Conservation (phyloP, 148 eudicot genomes). For the Rhododendron williamsianum region DNA sequence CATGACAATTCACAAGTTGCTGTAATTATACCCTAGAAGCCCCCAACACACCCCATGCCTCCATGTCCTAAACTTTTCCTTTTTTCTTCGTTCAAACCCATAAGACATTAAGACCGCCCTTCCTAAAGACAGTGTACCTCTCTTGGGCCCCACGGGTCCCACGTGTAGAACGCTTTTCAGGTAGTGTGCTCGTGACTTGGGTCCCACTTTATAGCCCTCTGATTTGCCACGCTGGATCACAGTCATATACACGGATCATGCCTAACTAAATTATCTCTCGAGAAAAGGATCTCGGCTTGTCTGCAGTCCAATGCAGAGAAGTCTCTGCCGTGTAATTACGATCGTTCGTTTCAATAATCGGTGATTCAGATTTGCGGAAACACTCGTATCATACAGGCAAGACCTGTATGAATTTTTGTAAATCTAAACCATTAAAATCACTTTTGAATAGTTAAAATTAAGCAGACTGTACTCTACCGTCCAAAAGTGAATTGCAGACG, state of each 20-base stretch:
- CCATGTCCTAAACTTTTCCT: not conserved
- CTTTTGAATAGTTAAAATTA: too few species aligned
- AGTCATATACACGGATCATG: slow-evolving; percentile 1
- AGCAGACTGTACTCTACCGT: rapidly evolving
- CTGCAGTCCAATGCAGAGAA: too few species aligned
- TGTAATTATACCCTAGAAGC: not conserved
- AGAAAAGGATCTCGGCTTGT: too few species aligned
- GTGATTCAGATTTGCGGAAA: too few species aligned
- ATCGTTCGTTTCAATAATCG: too few species aligned
- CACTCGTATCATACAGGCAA: too few species aligned
- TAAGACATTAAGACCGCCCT: not conserved
- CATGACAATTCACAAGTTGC: not conserved
- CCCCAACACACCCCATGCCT: not conserved
- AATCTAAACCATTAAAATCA: too few species aligned
- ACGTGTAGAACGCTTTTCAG: not conserved
- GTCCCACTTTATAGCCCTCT: not conserved
- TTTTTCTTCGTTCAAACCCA: not conserved
- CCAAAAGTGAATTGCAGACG: too few species aligned
- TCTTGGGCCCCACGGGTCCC: not conserved
- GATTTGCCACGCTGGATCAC: slow-evolving; percentile 16
- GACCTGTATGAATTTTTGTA: too few species aligned
- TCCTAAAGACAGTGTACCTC: not conserved
- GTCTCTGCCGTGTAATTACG: too few species aligned
- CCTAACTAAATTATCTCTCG: not conserved
- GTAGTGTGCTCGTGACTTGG: not conserved